phyloP scores from a whole-genome alignment of 1,139 yeast species.

The Pneumocystis jirovecii region DNA sequence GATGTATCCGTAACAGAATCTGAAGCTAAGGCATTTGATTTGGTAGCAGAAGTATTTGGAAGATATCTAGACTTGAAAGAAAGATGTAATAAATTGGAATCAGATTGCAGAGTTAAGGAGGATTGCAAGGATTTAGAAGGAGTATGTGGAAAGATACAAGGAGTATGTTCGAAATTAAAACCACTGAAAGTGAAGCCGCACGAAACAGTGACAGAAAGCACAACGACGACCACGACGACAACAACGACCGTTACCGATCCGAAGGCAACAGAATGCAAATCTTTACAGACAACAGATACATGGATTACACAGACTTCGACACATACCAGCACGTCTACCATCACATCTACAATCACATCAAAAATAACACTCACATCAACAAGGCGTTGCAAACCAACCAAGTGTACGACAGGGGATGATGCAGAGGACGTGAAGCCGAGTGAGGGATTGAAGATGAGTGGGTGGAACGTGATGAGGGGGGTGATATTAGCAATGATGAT shows the following conservation, averaged over 20 bases:
- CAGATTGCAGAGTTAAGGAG: not conserved
- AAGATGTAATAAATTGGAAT: not conserved
- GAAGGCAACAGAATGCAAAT: not conserved
- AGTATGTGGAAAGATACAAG: not conserved
- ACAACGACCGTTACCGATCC: not conserved
- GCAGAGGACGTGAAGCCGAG: too few relatives aligned
- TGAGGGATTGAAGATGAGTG: too few relatives aligned
- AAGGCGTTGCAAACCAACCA: too few relatives aligned
- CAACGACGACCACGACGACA: not conserved
- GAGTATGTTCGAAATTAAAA: not conserved
- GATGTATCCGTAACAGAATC: not conserved
- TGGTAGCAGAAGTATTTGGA: not conserved
- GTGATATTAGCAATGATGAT: too few relatives aligned
- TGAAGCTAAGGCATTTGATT: not conserved
- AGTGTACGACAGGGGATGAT: too few relatives aligned
- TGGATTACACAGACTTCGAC: not conserved
- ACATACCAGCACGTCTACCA: not conserved
- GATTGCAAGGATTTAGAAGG: not conserved
- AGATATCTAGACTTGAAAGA: not conserved
- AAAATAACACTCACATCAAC: too few relatives aligned
- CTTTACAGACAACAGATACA: not conserved
- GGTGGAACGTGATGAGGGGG: too few relatives aligned
- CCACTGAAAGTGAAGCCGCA: not conserved
- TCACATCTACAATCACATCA: too few relatives aligned
- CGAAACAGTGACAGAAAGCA: not conserved